These are phyloP conservation scores for Phytophthora agathidicida DNA, from an alignment of 352 stramenopile species.

Conservation along the genomic window DNA sequence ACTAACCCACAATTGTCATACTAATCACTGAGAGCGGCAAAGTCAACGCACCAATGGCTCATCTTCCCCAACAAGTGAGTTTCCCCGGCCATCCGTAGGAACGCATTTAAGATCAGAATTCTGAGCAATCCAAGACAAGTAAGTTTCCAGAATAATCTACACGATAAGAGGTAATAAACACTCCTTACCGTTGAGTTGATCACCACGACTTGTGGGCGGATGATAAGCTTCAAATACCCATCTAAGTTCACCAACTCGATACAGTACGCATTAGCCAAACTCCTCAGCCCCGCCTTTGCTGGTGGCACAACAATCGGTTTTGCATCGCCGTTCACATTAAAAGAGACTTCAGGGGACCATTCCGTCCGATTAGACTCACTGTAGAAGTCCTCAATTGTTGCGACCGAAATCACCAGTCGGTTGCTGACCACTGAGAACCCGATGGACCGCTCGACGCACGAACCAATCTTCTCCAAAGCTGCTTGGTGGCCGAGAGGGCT, in stretches of 20 bases:
- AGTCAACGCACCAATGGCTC: conserved; percentile 18
- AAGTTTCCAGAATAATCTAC: conserved; percentile 5
- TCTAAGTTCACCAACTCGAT: conserved; percentile 42
- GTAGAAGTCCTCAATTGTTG: conserved; percentile 4
- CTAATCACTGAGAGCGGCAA: not conserved
- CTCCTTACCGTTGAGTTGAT: conserved; percentile 63
- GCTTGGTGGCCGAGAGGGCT: conserved; percentile 17
- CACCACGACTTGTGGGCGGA: conserved; percentile 58
- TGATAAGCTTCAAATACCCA: conserved; percentile 40
- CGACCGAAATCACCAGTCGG: conserved; percentile 36
- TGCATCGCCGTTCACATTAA: conserved; percentile 40
- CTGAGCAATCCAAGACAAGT: conserved; percentile 14
- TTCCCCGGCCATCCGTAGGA: conserved; percentile 31
- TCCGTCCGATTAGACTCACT: not conserved
- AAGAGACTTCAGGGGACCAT: conserved; percentile 39
- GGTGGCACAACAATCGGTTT: conserved; percentile 36
- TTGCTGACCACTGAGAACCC: conserved; percentile 27
- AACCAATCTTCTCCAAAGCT: conserved; percentile 15
- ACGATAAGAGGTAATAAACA: not conserved
- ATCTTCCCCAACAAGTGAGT: conserved; percentile 17
- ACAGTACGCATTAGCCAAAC: conserved; percentile 34
- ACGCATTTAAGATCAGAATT: conserved; percentile 29
- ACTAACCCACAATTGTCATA: not conserved
- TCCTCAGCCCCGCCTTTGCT: conserved; percentile 7
- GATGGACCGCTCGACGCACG: conserved; percentile 31